Conservation (phyloP, 129 eudicot genomes). For the Scalesia atractyloides region DNA sequence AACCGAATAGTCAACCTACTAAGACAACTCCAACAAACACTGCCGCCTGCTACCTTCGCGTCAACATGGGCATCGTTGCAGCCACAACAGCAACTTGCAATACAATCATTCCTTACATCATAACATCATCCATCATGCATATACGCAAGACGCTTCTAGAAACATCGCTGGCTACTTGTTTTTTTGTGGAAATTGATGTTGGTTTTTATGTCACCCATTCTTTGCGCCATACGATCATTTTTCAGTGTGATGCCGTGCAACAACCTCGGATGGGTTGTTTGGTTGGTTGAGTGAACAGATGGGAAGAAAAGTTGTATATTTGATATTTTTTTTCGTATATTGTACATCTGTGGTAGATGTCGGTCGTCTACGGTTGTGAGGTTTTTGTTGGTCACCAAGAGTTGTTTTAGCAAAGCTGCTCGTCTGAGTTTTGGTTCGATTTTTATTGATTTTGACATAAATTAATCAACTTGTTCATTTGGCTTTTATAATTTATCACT, state of each 20-base stretch:
- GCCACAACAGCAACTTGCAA: conserved; percentile 90
- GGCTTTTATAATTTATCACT: not conserved
- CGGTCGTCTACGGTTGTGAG: conserved; percentile 38
- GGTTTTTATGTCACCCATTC: conserved; percentile 45
- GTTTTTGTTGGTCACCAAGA: conserved; percentile 28
- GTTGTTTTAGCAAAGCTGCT: conserved; percentile 35
- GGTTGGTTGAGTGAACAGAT: conserved; percentile 51
- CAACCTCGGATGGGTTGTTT: conserved; percentile 48
- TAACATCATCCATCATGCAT: conserved; percentile 24
- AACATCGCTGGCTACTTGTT: conserved; percentile 12
- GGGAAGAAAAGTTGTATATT: conserved; percentile 31
- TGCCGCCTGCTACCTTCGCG: conserved; percentile 79
- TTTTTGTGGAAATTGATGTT: conserved; percentile 29
- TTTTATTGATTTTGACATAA: conserved; percentile 28
- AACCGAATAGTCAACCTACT: conserved; percentile 77
- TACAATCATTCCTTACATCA: conserved; percentile 80
- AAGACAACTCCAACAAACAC: conserved; percentile 92
- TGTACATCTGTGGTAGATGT: conserved; percentile 38
- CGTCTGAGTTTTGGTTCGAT: conserved; percentile 71
- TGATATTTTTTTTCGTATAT: conserved; percentile 37
- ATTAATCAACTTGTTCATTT: conserved; percentile 16
- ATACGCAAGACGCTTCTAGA: conserved; percentile 18
- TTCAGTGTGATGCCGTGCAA: conserved; percentile 38
- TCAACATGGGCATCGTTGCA: conserved; percentile 89
- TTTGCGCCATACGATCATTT: conserved; percentile 47